Percentiles rank a stretch among this genome's conserved stretches.
These are phyloP conservation scores for Erigeron canadensis DNA, from an alignment of 129 eudicot genomes.

Conservation along the genomic window DNA sequence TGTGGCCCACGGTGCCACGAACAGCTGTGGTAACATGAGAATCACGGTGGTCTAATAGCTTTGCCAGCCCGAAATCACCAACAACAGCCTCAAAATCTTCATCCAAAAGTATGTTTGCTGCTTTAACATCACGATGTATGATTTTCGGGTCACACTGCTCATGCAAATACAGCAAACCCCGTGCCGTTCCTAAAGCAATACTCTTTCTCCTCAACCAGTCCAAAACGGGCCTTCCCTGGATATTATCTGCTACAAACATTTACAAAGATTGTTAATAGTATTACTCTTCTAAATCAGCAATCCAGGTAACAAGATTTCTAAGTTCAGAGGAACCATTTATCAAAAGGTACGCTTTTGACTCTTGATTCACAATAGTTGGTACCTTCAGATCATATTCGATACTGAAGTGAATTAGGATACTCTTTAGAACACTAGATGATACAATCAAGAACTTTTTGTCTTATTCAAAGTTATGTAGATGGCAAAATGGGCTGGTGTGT, in stretches of 20 bases:
- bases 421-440: too few species aligned
- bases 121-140: slow-evolving; percentile 94
- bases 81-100: slow-evolving; percentile 97
- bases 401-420: too few species aligned
- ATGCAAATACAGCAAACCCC: slow-evolving; percentile 84
- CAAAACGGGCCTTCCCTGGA: slow-evolving; percentile 69
- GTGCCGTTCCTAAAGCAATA: slow-evolving; percentile 90
- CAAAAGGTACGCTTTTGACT: not conserved
- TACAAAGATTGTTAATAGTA: not conserved
- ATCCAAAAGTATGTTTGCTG: slow-evolving; percentile 91
- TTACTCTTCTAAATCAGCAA: not conserved
- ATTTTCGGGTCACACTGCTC: slow-evolving; percentile 95
- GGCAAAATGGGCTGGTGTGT: too few species aligned
- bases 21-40: slow-evolving; percentile 96
- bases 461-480: too few species aligned
- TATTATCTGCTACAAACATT: slow-evolving; percentile 53
- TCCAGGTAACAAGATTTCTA: slow-evolving; percentile 3
- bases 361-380: slow-evolving; percentile 11
- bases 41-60: slow-evolving; percentile 83
- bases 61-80: slow-evolving; percentile 95
- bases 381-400: too few species aligned
- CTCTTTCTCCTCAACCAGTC: slow-evolving; percentile 85
- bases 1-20: slow-evolving; percentile 96
- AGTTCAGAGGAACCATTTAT: not conserved
- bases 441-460: too few species aligned